Evolutionary conservation across 169 alveolate genomes (phyloP), one percentile per base, ranked within the genome.

Genomic region (Plasmodium knowlesi): DNA sequence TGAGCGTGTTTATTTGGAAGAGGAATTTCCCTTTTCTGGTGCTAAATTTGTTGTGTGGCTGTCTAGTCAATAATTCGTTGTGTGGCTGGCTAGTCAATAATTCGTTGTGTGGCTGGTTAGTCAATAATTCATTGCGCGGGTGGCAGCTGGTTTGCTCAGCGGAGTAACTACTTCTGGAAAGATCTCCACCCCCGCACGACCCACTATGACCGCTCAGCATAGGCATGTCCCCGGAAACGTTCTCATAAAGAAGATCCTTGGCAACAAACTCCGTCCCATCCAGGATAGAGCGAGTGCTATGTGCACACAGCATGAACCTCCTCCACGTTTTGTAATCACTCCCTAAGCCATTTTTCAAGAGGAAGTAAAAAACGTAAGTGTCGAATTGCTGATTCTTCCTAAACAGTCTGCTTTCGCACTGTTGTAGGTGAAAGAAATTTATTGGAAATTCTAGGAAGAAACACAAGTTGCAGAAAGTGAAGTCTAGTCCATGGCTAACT

Each of bases 261-360:
- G 43, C 43, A 9, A 6, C 5, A 84, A 22, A 71, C 34, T 30
- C 39, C 19, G 84, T 84, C 5, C 93, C 93, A 50, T 84, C 93
- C 4, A 73, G 25, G 0, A 73, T 84, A 3, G 93, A 84, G 30
- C 93, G 25, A n/a, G 93, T 84, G 12, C 93, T 84, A 72, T 84
- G 83, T 22, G 93, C 46, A 84, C 93, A 84, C 4, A 19, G 41
- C 0, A 34, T 41, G 79, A 84, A 84, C 39, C 93, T 84, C 30
- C 50, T 84, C 93, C 93, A 84, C 37, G 93, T 84, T 73, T 84
- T 84, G 39, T 28, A 46, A 37, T 84, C 93, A n/a, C 93, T 84
- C 19, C 93, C 93, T 30, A 84, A 50, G 19, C 93, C 93, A 72
- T 84, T 72, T 84, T 84, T 37, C 41, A 84, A 84, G 54, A 84